Evolutionary conservation across 768 basidiomycete genomes (phyloP), one percentile per base, ranked within the genome.

Genomic region (Leccinum obscurum): DNA sequence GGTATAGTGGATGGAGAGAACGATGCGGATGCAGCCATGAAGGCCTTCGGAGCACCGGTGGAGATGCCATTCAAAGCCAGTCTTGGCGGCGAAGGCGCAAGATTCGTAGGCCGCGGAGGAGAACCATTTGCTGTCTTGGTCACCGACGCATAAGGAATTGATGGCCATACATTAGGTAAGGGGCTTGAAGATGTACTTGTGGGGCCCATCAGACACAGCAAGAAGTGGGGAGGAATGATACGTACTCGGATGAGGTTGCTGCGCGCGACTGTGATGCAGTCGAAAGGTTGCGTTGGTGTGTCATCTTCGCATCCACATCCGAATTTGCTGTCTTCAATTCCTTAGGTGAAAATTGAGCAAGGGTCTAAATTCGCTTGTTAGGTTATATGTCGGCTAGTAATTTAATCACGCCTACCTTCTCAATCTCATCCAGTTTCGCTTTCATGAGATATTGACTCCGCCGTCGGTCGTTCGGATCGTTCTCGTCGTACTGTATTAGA

Each of bases 341-440:
- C 17, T 82, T 82, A 6, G 88, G 88, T 34, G 88, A 89, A 55
- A 89, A 83, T 61, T 86, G 85, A 14, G 82, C 85, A 67, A 90
- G 78, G 56, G 82, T 82, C 86, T 89, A 44, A 59, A 53, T 70
- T 52, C 15, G 39, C 14, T 61, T 58, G 59, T 70, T 26, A 71
- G 50, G 14, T 52, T 35, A 37, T 22, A 37, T 46, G 9, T 46
- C 60, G 51, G 48, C 44, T 41, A 28, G 24, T 8, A 54, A 44
- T 20, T 64, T 46, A 26, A 55, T 54, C 66, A 66, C 7, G 61
- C 78, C 65, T 32, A 81, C 90, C 79, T 81, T 82, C 69, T 93
- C 91, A 52, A 93, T 88, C 72, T 89, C 88, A 68, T 93, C 92
- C 24, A 93, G 75, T 70, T 88, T 83, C 17, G 86, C 85, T 64